Evolutionary conservation across 495 filamentous ascomycete genomes (phyloP).

Genomic region (Aspergillus heteromorphus): DNA sequence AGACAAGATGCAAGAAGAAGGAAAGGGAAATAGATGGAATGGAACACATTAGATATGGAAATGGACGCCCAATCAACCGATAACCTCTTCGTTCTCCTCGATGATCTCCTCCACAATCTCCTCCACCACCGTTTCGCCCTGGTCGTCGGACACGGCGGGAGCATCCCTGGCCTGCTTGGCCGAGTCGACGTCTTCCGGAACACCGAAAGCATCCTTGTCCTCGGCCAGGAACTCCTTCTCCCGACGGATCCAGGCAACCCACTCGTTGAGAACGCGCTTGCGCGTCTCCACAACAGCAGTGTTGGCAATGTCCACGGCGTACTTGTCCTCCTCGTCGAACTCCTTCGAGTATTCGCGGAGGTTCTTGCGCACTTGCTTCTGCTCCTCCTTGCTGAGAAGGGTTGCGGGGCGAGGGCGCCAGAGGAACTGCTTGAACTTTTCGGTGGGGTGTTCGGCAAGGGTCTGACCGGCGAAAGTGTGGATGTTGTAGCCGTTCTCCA

Average conservation of each 20-base stretch:
- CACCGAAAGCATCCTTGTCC: constrained; percentile 62
- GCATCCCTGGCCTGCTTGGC: constrained; percentile 49
- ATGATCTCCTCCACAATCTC: constrained; percentile 93
- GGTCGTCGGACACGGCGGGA: constrained; percentile 41
- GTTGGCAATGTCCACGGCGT: constrained; percentile 86
- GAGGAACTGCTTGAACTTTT: constrained; percentile 94
- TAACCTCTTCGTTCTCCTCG: constrained; percentile 86
- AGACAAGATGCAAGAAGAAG: constrained; percentile 12
- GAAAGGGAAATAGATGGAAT: constrained; percentile 22
- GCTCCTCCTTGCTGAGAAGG: constrained; percentile 87
- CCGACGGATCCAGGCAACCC: constrained; percentile 75
- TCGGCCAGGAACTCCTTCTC: constrained; percentile 68
- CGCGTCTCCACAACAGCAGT: constrained; percentile 86
- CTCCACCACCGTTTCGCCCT: constrained; percentile 70
- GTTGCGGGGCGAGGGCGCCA: constrained; percentile 91
- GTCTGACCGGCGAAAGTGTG: constrained; percentile 92
- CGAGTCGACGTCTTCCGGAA: constrained; percentile 59
- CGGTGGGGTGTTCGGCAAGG: constrained; percentile 85
- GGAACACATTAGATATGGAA: constrained; percentile 34
- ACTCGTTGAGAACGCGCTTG: constrained; percentile 79
- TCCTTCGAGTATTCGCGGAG: constrained; percentile 89
- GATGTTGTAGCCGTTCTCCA: constrained; percentile 98
- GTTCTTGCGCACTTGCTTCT: constrained; percentile 97
- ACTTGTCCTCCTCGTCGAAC: constrained; percentile 92
- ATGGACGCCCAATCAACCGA: constrained; percentile 32